Evolutionary conservation across 768 basidiomycete genomes (phyloP), one percentile per base, ranked within the genome.

Genomic region (Kwoniella pini): DNA sequence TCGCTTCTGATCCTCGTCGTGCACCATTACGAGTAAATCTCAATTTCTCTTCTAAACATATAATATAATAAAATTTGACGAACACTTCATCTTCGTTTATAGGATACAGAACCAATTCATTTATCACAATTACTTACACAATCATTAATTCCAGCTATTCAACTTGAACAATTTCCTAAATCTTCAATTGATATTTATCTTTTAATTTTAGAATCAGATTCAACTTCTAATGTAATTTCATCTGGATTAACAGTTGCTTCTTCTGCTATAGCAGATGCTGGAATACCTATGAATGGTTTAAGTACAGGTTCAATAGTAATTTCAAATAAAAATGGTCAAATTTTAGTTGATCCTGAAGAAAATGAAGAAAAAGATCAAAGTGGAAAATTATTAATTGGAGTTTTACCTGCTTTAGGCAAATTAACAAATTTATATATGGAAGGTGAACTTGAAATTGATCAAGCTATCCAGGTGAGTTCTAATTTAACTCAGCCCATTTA

Each of bases 61-160:
- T n/a, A n/a, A n/a, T n/a, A n/a, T n/a, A n/a, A n/a, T n/a, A n/a
- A n/a, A n/a, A n/a, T n/a, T n/a, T n/a, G n/a, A n/a, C n/a, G n/a
- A n/a, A n/a, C n/a, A n/a, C n/a, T n/a, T 56, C 12, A 28, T 22
- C n/a, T 42, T 30, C 22, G 15, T 36, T 12, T 45, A 50, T 27
- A 57, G 95, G 95, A 98, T 74, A 91, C 91, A 7, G 96, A 99
- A 80, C 92, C 97, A 66, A 83, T 90, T 49, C 86, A 90, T 1
- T 81, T 97, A 31, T 87, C 90, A 0, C 83, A 87, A 43, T 85
- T 89, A 19, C 86, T 99, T 28, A 86, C 90, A 54, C 94, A 96
- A 77, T 65, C 69, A 67, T 82, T 99, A 17, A 79, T 86, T 1
- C 86, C 96, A 0, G 85, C 93, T 6, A 84, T 98, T 11, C 85